Base-by-base conservation (phyloP, 208 protist species). In the Trypanosomatidae sp. region DNA sequence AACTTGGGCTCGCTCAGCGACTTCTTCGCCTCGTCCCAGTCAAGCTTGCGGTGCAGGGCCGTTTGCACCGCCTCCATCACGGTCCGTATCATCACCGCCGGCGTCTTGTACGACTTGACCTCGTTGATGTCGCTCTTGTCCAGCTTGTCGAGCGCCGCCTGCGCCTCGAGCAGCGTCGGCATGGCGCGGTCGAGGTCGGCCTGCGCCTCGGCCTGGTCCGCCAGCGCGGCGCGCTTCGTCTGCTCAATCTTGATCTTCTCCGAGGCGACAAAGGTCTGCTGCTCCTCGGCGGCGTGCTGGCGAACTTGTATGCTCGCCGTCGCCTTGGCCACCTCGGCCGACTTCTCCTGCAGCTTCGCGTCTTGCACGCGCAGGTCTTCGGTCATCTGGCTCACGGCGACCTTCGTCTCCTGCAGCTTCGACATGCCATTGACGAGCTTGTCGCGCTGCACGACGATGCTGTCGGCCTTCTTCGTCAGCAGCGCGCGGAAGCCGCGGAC, bases 61-160 rank as follows among this genome's bases (percentile, higher is more conserved):
- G 89, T 93, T 81, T 98, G 97, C 24, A 99, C 89, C 6, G 94
- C 96, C 49, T 92, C 77, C 80, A 98, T 94, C 51, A 98, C 93
- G 18, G 80, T 92, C n/a, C 88, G 63, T 37, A 99, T 96, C 70
- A 92, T 79, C 32, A 59, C 61, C 13, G 95, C 92, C 10, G 96
- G 96, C 18, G 92, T 98, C 42, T 88, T 90, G 70, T 99, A 98
- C 32, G 83, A 91, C 70, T 96, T 96, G 25, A 99, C 78, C 71
- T 99, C 97, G 52, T 96, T 92, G 57, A 99, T 96, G 53, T 97
- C 89, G 52, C 86, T 95, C 65, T 97, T 96, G 48, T 97, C 85
- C 5, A 99, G 78, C 46, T 85, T 82, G 33, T 98, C 81, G 2
- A 99, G 73, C 30, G 96, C 96, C 16, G 95, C 76, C 62, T 95